phyloP scores from a whole-genome alignment of 352 stramenopile species.

The Pythium brassicae region DNA sequence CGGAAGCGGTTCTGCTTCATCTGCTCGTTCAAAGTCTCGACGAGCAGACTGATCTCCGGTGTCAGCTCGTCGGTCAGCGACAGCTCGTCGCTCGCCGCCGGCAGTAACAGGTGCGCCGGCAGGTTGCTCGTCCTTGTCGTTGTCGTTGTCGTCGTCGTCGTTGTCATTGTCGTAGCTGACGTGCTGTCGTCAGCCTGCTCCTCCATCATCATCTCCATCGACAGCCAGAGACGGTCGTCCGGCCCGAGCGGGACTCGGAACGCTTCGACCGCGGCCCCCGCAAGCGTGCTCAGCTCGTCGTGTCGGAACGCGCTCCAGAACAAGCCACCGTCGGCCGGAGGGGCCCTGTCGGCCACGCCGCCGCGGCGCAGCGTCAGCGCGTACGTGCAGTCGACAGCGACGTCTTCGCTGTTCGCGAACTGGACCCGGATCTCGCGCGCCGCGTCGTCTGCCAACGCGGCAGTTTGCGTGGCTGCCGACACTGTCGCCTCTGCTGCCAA shows the following conservation, averaged over 20 bases:
- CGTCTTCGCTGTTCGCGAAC: conserved; percentile 28
- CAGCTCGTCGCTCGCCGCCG: background rate
- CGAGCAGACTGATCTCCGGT: conserved; percentile 65
- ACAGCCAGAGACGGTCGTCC: conserved; percentile 46
- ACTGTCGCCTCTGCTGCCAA: background rate
- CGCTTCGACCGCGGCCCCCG: conserved; percentile 36
- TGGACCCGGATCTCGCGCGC: conserved; percentile 28
- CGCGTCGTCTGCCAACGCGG: background rate
- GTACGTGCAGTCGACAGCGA: conserved; percentile 28
- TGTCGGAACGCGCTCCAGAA: conserved; percentile 62
- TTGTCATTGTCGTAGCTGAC: background rate
- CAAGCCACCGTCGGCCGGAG: conserved; percentile 2
- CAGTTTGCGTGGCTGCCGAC: too few species aligned
- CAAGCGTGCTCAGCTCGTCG: conserved; percentile 45
- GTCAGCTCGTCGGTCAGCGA: conserved; percentile 53
- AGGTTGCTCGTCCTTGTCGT: background rate
- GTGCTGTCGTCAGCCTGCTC: too few species aligned
- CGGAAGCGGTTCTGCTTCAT: conserved; percentile 68
- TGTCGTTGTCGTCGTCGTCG: background rate
- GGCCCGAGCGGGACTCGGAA: conserved; percentile 32
- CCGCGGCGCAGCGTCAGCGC: conserved; percentile 27
- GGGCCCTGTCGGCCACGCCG: background rate
- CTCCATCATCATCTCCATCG: conserved; percentile 26
- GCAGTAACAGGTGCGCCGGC: background rate
- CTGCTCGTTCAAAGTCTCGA: conserved; percentile 73